Conservation (phyloP, 805 yeast genomes). For the Sugiyamaella smithiae region DNA sequence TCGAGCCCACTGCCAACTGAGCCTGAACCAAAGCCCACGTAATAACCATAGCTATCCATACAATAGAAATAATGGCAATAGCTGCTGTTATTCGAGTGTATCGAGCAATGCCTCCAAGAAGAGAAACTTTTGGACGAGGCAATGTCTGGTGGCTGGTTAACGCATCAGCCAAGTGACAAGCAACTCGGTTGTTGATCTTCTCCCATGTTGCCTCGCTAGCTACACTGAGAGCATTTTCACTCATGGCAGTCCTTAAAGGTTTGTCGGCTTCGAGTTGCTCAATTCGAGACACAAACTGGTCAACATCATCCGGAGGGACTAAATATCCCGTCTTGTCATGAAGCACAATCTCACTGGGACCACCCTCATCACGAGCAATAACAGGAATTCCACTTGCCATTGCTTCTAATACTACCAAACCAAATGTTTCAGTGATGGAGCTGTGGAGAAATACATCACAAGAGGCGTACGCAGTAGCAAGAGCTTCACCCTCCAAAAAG, state of each 20-base stretch:
- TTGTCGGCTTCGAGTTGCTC: background rate
- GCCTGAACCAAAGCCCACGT: background rate
- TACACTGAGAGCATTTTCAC: background rate
- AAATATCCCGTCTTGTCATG: slow-evolving; percentile 8
- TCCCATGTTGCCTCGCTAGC: slow-evolving; percentile 7
- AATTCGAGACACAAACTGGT: background rate
- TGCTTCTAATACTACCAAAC: slow-evolving; percentile 5
- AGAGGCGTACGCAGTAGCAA: slow-evolving; percentile 2
- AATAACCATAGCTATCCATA: background rate
- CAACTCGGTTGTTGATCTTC: slow-evolving; percentile 6
- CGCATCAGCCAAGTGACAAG: slow-evolving; percentile 8
- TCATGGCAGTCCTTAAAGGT: background rate
- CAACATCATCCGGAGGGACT: slow-evolving; percentile 1
- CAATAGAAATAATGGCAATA: background rate
- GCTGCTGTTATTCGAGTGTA: slow-evolving; percentile 1
- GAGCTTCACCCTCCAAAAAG: background rate
- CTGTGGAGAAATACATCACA: slow-evolving; percentile 6
- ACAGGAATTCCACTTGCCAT: slow-evolving; percentile 9
- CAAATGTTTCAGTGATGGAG: slow-evolving; percentile 6
- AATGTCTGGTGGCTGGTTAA: background rate
- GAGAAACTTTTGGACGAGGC: background rate
- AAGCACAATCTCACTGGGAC: slow-evolving; percentile 6
- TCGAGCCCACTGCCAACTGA: background rate
- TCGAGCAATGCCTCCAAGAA: background rate
- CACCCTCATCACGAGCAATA: slow-evolving; percentile 6